A percentile compares a stretch with the other conserved stretches of the same genome.
Conservation (phyloP, 2,329 filamentous ascomycete species). For the Simplicillium aogashimaense region DNA sequence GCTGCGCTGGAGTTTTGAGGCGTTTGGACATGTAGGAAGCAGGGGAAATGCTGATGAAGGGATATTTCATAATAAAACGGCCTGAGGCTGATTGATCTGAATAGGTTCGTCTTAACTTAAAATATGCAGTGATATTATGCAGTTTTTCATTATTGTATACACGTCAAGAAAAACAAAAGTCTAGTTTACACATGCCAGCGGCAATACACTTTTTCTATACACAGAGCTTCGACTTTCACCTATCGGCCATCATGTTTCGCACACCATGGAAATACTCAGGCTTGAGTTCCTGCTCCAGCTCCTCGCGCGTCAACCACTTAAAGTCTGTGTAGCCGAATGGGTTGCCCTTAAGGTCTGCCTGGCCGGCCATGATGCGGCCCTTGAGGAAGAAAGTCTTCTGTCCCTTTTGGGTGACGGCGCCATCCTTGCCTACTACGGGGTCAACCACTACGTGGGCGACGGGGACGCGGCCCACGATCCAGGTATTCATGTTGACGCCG, state of each 20-base stretch:
- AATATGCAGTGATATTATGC: too few relatives aligned
- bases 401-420: slow-evolving; percentile 38
- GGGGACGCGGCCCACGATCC: slow-evolving; percentile 86
- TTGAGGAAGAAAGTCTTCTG: slow-evolving; percentile 95
- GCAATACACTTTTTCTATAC: too few relatives aligned
- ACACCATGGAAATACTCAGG: slow-evolving; percentile 64
- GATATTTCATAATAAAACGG: too few relatives aligned
- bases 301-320: slow-evolving; percentile 85
- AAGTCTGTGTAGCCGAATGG: slow-evolving; percentile 68
- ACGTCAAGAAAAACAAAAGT: too few relatives aligned
- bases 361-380: slow-evolving; percentile 92
- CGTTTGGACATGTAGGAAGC: not conserved
- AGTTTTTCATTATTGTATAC: too few relatives aligned
- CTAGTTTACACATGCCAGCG: too few relatives aligned
- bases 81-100: too few relatives aligned
- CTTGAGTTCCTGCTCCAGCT: slow-evolving; percentile 60
- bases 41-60: too few relatives aligned
- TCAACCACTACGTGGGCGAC: slow-evolving; percentile 66
- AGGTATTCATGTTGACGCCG: slow-evolving; percentile 96
- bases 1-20: not conserved
- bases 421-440: slow-evolving; percentile 33
- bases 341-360: slow-evolving; percentile 69
- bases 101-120: too few relatives aligned
- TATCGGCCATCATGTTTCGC: slow-evolving; percentile 73
- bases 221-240: slow-evolving; percentile 34